Conservation (phyloP, 768 basidiomycete genomes). For the Kwoniella sp. region DNA sequence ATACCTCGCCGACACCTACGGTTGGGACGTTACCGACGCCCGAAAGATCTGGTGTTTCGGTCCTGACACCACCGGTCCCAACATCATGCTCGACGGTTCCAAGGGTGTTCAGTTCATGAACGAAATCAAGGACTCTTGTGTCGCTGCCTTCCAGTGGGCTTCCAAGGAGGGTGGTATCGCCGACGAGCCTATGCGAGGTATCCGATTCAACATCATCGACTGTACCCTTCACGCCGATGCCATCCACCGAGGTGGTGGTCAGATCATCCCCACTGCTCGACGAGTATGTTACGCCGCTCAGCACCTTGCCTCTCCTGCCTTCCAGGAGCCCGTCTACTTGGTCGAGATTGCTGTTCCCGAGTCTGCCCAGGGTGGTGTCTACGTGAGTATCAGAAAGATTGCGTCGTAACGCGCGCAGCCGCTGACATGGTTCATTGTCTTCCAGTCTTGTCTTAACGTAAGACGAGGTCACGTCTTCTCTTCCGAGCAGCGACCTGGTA, state of each 20-base stretch:
- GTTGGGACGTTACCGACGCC: conserved; percentile 99
- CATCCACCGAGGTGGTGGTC: conserved; percentile 97
- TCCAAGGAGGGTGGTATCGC: conserved; percentile 95
- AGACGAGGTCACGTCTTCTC: conserved; percentile 98
- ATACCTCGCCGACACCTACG: conserved; percentile 89
- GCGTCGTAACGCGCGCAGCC: not conserved
- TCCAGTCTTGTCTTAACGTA: conserved; percentile 66
- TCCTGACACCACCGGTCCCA: conserved; percentile 95
- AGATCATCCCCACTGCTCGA: conserved; percentile 91
- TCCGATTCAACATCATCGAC: conserved; percentile 93
- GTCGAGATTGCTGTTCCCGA: conserved; percentile 99
- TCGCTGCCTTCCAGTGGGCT: conserved; percentile 99
- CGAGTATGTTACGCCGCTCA: conserved; percentile 95
- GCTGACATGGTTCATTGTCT: not conserved
- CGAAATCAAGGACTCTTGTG: conserved; percentile 99
- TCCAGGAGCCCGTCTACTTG: conserved; percentile 98
- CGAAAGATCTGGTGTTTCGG: conserved; percentile 99
- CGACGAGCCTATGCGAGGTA: conserved; percentile 98
- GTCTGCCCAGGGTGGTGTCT: conserved; percentile 95
- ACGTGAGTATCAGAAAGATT: conserved; percentile 56
- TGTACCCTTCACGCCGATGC: conserved; percentile 97
- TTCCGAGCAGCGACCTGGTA: conserved; percentile 94
- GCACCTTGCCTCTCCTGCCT: conserved; percentile 81
- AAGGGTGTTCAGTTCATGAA: conserved; percentile 99
- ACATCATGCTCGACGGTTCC: conserved; percentile 94